These are phyloP conservation scores for Tremella fuciformis DNA, from an alignment of 768 basidiomycete species.

Conservation along the genomic window DNA sequence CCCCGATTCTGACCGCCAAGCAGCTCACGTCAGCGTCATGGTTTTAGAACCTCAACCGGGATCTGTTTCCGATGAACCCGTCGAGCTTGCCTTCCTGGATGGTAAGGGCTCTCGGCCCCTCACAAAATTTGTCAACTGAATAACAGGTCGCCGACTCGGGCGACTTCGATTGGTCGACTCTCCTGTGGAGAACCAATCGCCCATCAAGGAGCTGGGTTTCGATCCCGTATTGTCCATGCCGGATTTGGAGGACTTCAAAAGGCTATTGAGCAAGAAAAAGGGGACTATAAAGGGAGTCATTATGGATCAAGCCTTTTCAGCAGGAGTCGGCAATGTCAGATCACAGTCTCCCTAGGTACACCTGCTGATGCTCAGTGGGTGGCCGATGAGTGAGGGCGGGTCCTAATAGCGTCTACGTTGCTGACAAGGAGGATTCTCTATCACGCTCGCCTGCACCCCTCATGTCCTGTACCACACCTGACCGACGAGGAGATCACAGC, in stretches of 20 bases:
- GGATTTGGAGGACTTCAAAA: slow-evolving; percentile 57
- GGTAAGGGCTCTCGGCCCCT: slow-evolving; percentile 22
- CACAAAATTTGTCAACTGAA: not conserved
- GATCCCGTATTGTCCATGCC: slow-evolving; percentile 74
- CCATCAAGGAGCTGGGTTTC: slow-evolving; percentile 70
- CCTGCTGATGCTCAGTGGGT: slow-evolving; percentile 57
- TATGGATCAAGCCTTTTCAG: slow-evolving; percentile 74
- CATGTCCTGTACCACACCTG: slow-evolving; percentile 63
- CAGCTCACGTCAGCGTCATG: slow-evolving; percentile 54
- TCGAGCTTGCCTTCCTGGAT: slow-evolving; percentile 68
- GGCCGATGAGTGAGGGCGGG: slow-evolving; percentile 57
- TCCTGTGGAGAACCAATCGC: slow-evolving; percentile 62
- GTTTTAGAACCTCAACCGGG: slow-evolving; percentile 57
- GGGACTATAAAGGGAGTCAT: slow-evolving; percentile 73
- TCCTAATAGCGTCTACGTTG: slow-evolving; percentile 42
- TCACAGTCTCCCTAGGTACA: not conserved
- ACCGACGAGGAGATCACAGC: slow-evolving; percentile 57
- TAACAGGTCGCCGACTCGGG: slow-evolving; percentile 62
- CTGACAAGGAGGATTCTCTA: slow-evolving; percentile 64
- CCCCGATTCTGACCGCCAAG: not conserved
- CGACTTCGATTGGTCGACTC: slow-evolving; percentile 64
- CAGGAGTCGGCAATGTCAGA: slow-evolving; percentile 67
- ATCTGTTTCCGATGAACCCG: slow-evolving; percentile 49
- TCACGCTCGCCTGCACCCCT: slow-evolving; percentile 70
- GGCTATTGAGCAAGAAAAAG: slow-evolving; percentile 58